Conservation (phyloP, 495 filamentous ascomycete species). For the Penicillium samsonianum region DNA sequence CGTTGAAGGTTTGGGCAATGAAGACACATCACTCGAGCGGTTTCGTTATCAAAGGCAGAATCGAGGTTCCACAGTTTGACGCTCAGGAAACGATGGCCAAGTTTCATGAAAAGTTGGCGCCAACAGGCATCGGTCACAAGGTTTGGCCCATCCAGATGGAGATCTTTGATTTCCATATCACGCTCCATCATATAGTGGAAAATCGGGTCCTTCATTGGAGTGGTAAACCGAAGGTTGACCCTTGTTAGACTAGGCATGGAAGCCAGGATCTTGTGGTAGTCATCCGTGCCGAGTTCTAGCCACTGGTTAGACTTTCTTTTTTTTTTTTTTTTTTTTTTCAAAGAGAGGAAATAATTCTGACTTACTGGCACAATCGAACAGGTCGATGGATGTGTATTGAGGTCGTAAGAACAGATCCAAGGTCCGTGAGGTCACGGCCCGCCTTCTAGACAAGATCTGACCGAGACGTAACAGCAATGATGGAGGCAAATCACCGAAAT, state of each 20-base stretch:
- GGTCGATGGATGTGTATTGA: constrained; percentile 61
- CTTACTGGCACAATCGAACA: constrained; percentile 78
- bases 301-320: constrained; percentile 17
- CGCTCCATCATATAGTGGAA: constrained; percentile 77
- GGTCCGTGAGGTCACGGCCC: constrained; percentile 68
- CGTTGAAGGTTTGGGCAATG: constrained; percentile 65
- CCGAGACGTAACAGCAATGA: constrained; percentile 70
- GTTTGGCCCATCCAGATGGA: constrained; percentile 76
- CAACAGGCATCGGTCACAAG: constrained; percentile 72
- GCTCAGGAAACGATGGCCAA: constrained; percentile 62
- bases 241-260: constrained; percentile 64
- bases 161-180: constrained; percentile 57
- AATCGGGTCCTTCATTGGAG: constrained; percentile 81
- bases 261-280: constrained; percentile 81
- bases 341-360: background rate
- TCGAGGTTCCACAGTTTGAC: constrained; percentile 69
- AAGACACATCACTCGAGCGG: constrained; percentile 54
- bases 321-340: background rate
- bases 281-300: constrained; percentile 66
- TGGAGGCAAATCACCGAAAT: constrained; percentile 75
- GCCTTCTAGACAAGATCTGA: constrained; percentile 76
- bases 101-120: constrained; percentile 61
- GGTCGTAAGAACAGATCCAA: constrained; percentile 77
- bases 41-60: constrained; percentile 72
- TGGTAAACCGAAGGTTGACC: constrained; percentile 74